Evolutionary conservation across 768 basidiomycete genomes (phyloP).

Genomic region (Pleurotus platypus): DNA sequence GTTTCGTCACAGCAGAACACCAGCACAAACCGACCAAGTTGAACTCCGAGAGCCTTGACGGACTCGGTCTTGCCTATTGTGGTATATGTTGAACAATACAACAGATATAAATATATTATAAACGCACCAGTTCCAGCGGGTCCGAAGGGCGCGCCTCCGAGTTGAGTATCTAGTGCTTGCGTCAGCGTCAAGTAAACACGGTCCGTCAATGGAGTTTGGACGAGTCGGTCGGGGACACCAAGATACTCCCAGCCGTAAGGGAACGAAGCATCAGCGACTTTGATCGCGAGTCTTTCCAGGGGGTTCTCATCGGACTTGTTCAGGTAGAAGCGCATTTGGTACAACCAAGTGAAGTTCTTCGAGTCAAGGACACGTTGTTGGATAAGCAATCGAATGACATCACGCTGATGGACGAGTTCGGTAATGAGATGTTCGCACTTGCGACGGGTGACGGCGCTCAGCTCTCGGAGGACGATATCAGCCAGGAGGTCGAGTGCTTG

Average conservation of each 20-base stretch:
- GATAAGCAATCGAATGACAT: conserved; percentile 83
- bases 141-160: conserved; percentile 97
- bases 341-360: conserved; percentile 87
- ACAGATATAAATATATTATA: not conserved
- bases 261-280: conserved; percentile 88
- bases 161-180: conserved; percentile 90
- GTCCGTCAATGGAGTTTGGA: conserved; percentile 97
- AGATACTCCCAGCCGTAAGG: conserved; percentile 99
- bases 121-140: conserved; percentile 90
- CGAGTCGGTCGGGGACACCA: conserved; percentile 93
- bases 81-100: conserved; percentile 10
- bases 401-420: conserved; percentile 96
- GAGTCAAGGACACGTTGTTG: conserved; percentile 59
- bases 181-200: conserved; percentile 95
- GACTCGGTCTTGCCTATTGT: conserved; percentile 92
- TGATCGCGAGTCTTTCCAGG: conserved; percentile 75
- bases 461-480: conserved; percentile 90
- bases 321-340: conserved; percentile 98
- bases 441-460: conserved; percentile 85
- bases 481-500: conserved; percentile 93
- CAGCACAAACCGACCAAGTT: conserved; percentile 96
- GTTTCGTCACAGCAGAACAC: conserved; percentile 99
- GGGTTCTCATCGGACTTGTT: conserved; percentile 69
- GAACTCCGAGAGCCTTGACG: conserved; percentile 96
- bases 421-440: conserved; percentile 99